Base-by-base conservation (phyloP, 2,329 filamentous ascomycete species). In the Aspergillus costaricaensis region DNA sequence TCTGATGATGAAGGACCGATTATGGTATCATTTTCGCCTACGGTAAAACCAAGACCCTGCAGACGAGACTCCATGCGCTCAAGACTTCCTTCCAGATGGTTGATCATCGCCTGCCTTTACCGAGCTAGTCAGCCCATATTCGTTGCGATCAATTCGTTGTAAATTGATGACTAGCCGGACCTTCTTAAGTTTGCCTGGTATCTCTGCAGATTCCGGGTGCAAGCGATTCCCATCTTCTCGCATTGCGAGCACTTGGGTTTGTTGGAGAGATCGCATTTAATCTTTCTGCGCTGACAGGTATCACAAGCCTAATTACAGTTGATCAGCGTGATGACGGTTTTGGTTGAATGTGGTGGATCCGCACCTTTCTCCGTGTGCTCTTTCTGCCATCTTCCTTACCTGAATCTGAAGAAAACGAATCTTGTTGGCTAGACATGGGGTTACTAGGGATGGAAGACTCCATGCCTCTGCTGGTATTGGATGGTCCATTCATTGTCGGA, bases 11-110 rank as follows among this genome's bases (percentile, higher is more conserved):
- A 14, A 17, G 55, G 39, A 32, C 44, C n/a, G 10, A n/a, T 30
- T 27, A 17, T 12, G 9, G 36, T n/a, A 12, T 12, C 41, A 30
- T 41, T 48, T 3, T 55, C 41, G 9, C 17, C 17, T 10, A 65
- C 39, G 23, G 55, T 53, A 32, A 66, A 62, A 2, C 63, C 63
- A 12, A 66, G 44, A 12, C 48, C 57, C 9, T 61, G 56, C 39
- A 66, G 41, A 9, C 52, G 64, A 38, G 58, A 52, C 21, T 66
- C 64, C 56, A 66, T 58, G 10, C 62, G 53, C 51, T 62, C 62
- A 21, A 66, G 62, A 17, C 60, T 65, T 8, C 60, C 55, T 53
- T 66, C 64, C 23, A 66, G 54, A 27, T 63, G 62, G 23, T 65
- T 60, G 36, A 66, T 61, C 64, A 66, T 64, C 41, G 63, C 30